These are phyloP conservation scores for Dictyostelium firmibasis DNA, from an alignment of 78 protist species.

Conservation along the genomic window DNA sequence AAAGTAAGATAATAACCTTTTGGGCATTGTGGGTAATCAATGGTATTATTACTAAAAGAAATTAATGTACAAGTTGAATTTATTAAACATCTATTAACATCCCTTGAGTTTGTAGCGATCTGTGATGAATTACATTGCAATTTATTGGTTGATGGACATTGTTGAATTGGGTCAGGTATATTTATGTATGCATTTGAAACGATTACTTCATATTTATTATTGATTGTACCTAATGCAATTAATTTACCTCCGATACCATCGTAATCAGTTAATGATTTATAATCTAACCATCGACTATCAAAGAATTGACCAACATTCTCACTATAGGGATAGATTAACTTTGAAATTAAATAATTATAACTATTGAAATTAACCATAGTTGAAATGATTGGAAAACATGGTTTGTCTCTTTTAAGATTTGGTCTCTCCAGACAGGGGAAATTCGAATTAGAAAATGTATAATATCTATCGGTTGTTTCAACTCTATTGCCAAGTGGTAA, in stretches of 20 bases:
- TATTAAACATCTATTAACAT: conserved; percentile 3
- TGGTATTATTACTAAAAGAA: background rate
- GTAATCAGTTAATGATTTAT: background rate
- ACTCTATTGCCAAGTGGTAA: background rate
- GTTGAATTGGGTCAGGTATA: background rate
- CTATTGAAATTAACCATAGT: background rate
- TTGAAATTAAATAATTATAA: background rate
- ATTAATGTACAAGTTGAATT: background rate
- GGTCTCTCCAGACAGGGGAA: background rate
- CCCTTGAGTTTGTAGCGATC: background rate
- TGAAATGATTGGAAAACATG: background rate
- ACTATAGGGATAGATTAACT: background rate
- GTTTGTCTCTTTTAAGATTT: background rate
- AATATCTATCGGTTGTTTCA: background rate
- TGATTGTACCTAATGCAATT: background rate
- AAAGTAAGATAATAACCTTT: background rate
- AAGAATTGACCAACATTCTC: background rate
- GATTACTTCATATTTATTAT: background rate
- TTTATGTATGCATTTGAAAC: background rate
- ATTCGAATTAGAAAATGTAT: background rate
- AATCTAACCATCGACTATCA: background rate
- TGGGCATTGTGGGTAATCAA: background rate
- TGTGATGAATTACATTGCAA: background rate
- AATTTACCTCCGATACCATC: background rate
- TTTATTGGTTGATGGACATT: background rate